Evolutionary conservation across 495 filamentous ascomycete genomes (phyloP), one percentile per base, ranked within the genome.

Genomic region (Tuber melanosporum): DNA sequence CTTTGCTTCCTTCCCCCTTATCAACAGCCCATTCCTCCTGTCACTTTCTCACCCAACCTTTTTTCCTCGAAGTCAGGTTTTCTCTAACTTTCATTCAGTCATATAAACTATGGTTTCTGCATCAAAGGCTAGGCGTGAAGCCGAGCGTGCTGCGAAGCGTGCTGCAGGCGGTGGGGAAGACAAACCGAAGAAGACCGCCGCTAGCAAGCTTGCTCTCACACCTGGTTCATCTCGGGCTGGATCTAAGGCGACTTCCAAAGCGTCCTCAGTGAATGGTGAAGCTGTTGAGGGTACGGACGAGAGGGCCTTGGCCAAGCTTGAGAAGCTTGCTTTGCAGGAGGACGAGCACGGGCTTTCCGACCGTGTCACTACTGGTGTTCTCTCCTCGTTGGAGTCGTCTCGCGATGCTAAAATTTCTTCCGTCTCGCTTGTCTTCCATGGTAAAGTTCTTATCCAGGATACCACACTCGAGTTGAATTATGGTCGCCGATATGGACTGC

Each of bases 331-430:
- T 73, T 85, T 95, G 74, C 95, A 99, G 87, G 91, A 97, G 89
- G 95, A 98, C 86, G 92, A 96, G 86, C 89, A 97, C 83, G 95
- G 95, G 82, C 87, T 99, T 45, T 98, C 96, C 26, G 95, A 99
- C 85, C 92, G 95, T 84, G 96, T 99, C 84, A 98, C 96, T 76
- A 99, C 95, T 74, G 95, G 95, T 89, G 96, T 99, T 42, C 88
- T 99, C 44, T 88, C 95, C 32, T 98, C 96, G 43, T 87, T 95
- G 70, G 85, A 89, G 73, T 86, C 92, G 66, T 94, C 91, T 86
- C 91, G 93, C 82, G 95, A 99, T 85, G 93, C 95, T 84, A 99
- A 99, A 89, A 92, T 99, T 84, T 95, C 92, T 73, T 97, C 95
- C 57, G 90, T 90, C 81, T 96, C 92, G 47, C 87, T 99, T 74